Base-by-base conservation (phyloP, 306 rosid genomes). In the Cyamopsis tetragonoloba region DNA sequence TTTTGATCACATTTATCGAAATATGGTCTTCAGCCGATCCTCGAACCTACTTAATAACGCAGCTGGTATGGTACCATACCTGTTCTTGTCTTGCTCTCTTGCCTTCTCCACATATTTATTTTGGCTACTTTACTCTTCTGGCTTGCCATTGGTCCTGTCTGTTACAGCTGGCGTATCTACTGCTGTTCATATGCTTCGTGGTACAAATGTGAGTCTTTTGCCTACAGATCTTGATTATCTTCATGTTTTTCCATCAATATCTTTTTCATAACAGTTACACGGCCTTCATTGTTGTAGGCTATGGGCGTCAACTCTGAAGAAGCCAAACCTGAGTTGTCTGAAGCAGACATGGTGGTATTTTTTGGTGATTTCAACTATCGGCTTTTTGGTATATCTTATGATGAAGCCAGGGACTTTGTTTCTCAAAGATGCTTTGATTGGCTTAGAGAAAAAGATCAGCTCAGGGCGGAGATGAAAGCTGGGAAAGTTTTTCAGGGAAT, bases 371-470 rank as follows among this genome's bases (percentile, higher is more conserved):
- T 95, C 80, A 90, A 95, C 81, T 90, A 90, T 68, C 88, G 97
- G 50, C 97, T 95, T 72, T 95, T 88, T 42, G 96, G 99, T 79
- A 95, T 95, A 77, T 88, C 99, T 14, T 95, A 95, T 38, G 99
- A 95, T 74, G 99, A 95, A 77, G 99, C 99, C 24, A 86, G 99
- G 77, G 99, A 95, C 81, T 90, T 95, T 42, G 99, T 95, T 84
- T 95, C 97, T 44, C 99, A 95, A 84, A 90, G 99, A 78, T 86
- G 99, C 91, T 95, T 95, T 70, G 97, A 95, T 69, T 95, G 99
- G 99, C 99, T 95, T 28, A 90, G 99, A 79, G 99, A 88, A 82
- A 95, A 91, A 82, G 97, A 95, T 80, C 99, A 95, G 76, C 99
- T 95, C 51, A 85, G 99, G 77, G 97, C 83, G 6, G 99, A 95